Evolutionary conservation across 2,329 filamentous ascomycete species (phyloP).

Genomic region (Sporothrix humicola): DNA sequence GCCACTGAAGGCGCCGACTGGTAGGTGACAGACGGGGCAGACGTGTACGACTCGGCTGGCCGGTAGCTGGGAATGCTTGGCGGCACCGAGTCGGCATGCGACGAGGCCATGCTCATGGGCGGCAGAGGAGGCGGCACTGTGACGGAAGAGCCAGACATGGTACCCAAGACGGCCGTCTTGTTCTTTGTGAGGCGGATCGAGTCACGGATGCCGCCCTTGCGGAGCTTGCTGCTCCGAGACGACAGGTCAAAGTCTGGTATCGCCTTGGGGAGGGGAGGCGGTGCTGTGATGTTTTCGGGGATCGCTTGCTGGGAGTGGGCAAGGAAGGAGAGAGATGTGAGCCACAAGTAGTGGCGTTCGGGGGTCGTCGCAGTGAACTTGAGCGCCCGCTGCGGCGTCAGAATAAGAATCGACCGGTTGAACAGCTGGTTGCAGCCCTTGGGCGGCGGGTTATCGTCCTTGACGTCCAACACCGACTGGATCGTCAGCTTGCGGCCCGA

Average conservation of each 20-base stretch:
- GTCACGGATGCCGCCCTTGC: slow-evolving; percentile 72
- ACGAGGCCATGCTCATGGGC: slow-evolving; percentile 40
- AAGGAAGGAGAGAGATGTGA: slow-evolving; percentile 92
- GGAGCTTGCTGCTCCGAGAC: slow-evolving; percentile 50
- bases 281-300: slow-evolving; percentile 69
- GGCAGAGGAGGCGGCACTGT: slow-evolving; percentile 34
- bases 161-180: slow-evolving; percentile 48
- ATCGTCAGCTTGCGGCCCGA: slow-evolving; percentile 93
- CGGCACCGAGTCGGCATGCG: slow-evolving; percentile 52
- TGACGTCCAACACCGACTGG: slow-evolving; percentile 95
- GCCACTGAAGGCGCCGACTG: slow-evolving; percentile 41
- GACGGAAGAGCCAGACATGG: slow-evolving; percentile 40
- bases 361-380: slow-evolving; percentile 88
- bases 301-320: slow-evolving; percentile 85
- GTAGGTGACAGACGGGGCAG: slow-evolving; percentile 41
- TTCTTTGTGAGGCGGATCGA: slow-evolving; percentile 89
- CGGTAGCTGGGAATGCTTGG: slow-evolving; percentile 57
- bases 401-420: slow-evolving; percentile 90
- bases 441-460: slow-evolving; percentile 86
- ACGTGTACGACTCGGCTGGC: slow-evolving; percentile 48
- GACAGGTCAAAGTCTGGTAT: slow-evolving; percentile 59
- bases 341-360: slow-evolving; percentile 92
- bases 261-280: slow-evolving; percentile 53
- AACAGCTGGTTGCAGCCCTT: slow-evolving; percentile 72
- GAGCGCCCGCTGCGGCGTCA: slow-evolving; percentile 89